Conservation (phyloP, 2,329 filamentous ascomycete species). For the Gremmenia infestans region DNA sequence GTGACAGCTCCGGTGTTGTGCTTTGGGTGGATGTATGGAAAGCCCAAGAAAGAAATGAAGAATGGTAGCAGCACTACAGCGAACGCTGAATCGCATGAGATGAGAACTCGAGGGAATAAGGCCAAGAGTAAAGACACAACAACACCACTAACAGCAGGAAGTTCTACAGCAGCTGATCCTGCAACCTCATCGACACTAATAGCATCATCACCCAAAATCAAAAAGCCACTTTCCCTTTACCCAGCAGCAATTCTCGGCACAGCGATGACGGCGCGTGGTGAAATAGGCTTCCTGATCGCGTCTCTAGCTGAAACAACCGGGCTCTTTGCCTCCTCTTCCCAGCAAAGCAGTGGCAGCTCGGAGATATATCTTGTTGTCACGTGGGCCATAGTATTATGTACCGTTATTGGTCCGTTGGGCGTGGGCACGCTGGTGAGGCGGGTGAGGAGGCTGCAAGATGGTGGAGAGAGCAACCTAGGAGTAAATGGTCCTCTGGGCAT, state of each 20-base stretch:
- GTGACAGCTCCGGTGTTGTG: background rate
- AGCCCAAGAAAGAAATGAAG: background rate
- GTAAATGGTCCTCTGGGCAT: background rate
- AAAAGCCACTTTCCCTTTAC: constrained; percentile 58
- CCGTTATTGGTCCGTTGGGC: constrained; percentile 43
- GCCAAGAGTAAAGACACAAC: background rate
- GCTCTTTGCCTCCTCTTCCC: background rate
- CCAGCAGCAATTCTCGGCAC: constrained; percentile 61
- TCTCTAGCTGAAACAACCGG: constrained; percentile 3
- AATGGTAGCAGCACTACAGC: background rate
- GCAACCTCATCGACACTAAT: background rate
- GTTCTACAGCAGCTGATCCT: background rate
- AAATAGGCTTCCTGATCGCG: constrained; percentile 4
- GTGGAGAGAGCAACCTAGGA: background rate
- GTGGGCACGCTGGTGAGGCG: constrained; percentile 42
- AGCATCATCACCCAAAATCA: constrained; percentile 19
- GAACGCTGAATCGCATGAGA: background rate
- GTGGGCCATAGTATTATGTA: constrained; percentile 51
- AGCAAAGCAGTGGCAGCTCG: background rate
- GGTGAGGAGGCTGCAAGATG: constrained; percentile 26
- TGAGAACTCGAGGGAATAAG: background rate
- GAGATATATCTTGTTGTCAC: constrained; percentile 46
- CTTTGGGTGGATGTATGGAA: background rate
- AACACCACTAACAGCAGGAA: background rate
- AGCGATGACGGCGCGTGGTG: constrained; percentile 25